phyloP scores from a whole-genome alignment of 208 protist genomes.

The Dictyostelium gargantuum region DNA sequence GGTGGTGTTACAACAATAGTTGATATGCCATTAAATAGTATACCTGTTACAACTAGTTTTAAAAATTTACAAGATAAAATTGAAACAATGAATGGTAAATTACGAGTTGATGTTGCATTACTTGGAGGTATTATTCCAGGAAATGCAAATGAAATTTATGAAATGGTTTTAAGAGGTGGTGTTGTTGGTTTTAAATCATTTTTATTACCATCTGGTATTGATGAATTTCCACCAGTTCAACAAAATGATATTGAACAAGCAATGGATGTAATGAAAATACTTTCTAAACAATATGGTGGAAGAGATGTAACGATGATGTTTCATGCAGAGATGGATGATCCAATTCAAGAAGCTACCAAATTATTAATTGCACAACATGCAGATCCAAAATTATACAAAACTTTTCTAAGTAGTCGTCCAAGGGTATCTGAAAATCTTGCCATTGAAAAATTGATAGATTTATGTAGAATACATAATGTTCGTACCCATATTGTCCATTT shows the following conservation, averaged over 20 bases:
- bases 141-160: conserved; percentile 62
- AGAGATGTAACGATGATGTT: conserved; percentile 71
- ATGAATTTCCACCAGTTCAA: conserved; percentile 70
- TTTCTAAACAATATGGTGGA: background rate
- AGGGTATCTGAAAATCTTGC: conserved; percentile 63
- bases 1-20: conserved; percentile 78
- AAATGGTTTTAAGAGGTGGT: conserved; percentile 67
- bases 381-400: conserved; percentile 49
- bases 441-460: conserved; percentile 49
- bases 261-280: conserved; percentile 47
- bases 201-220: conserved; percentile 76
- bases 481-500: conserved; percentile 73
- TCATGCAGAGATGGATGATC: conserved; percentile 68
- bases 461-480: conserved; percentile 58
- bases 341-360: conserved; percentile 26
- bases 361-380: background rate
- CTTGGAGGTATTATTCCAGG: conserved; percentile 74
- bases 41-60: conserved; percentile 65
- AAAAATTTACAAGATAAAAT: conserved; percentile 51
- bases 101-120: conserved; percentile 75
- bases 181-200: conserved; percentile 79
- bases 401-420: conserved; percentile 64
- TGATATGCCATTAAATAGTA: conserved; percentile 78
- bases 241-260: conserved; percentile 62
- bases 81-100: conserved; percentile 59